Evolutionary conservation across 2,329 filamentous ascomycete species (phyloP), one percentile per base, ranked within the genome.

Genomic region (Aspergillus alliaceus): DNA sequence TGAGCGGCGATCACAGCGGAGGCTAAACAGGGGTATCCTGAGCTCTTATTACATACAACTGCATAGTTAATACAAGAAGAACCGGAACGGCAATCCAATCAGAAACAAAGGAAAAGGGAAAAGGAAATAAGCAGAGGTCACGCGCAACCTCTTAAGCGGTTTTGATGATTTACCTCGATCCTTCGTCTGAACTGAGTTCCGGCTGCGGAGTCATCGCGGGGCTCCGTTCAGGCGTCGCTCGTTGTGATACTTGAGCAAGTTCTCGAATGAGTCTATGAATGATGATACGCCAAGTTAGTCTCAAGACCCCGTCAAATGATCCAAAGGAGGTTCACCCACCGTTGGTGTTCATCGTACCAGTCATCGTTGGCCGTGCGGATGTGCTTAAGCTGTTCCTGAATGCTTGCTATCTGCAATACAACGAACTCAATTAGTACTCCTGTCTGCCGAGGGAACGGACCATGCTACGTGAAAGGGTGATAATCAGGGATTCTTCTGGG

Each of bases 341-440:
- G 75, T 59, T 65, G 65, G 60, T 79, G 72, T 53, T 79, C 77
- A 56, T 75, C 74, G 37, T 76, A 71, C 71, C 76, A 77, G 59
- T 75, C 77, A 56, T 78, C 76, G 62, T 74, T 78, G 46, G 77
- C 67, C 44, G 72, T 71, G 62, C 77, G 70, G 66, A 80, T 73
- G 64, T 79, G 72, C 58, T 76, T 74, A 74, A 79, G 70, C 70
- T 79, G 71, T 65, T 79, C 70, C 73, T 75, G 69, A 60, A 78
- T 78, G 70, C 77, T 79, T 56, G 78, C 78, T 73, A 80, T 75
- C 74, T 80, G 69, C 59, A 63, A 53, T n/a, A 29, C 60, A 59
- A 60, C 55, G 63, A 9, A n/a, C 20, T 35, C 31, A 44, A 52
- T 64, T 40, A 64, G 62, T 56, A 53, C 2, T 12, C 58, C 56